Evolutionary conservation across 257 asterid species (phyloP).

Genomic region (Nicotiana obtusifolia): DNA sequence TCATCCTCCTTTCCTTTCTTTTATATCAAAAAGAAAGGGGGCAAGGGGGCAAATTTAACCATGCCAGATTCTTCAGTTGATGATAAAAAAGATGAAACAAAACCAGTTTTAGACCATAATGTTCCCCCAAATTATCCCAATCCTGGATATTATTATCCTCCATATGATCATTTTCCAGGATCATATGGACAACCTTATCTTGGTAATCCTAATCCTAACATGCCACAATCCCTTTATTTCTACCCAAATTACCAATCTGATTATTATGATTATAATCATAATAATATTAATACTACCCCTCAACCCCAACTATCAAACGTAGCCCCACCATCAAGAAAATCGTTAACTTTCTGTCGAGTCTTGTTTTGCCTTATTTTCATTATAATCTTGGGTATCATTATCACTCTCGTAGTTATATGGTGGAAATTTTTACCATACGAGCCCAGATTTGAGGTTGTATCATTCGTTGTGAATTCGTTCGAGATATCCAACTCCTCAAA

Average conservation of each 20-base stretch:
- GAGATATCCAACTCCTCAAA: not conserved
- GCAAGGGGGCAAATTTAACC: not conserved
- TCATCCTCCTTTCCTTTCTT: slow-evolving; percentile 4
- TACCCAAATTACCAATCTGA: not conserved
- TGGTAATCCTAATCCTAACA: not conserved
- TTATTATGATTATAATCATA: not conserved
- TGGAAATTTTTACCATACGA: not conserved
- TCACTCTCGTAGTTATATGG: not conserved
- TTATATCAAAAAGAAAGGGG: not conserved
- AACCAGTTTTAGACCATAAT: not conserved
- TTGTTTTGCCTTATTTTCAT: not conserved
- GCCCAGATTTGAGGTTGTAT: slow-evolving; percentile 14
- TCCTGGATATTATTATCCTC: not conserved
- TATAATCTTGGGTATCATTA: slow-evolving; percentile 1
- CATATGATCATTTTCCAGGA: not conserved
- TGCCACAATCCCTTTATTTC: not conserved
- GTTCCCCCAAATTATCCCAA: not conserved
- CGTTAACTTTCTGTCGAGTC: not conserved
- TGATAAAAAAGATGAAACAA: not conserved
- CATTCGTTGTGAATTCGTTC: slow-evolving; percentile 20
- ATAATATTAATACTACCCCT: not conserved
- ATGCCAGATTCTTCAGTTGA: not conserved
- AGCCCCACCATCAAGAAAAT: not conserved
- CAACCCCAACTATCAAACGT: slow-evolving; percentile 9
- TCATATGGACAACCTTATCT: not conserved